Evolutionary conservation across 2,329 filamentous ascomycete genomes (phyloP), one percentile per base, ranked within the genome.

Genomic region (Penicillium sp.): DNA sequence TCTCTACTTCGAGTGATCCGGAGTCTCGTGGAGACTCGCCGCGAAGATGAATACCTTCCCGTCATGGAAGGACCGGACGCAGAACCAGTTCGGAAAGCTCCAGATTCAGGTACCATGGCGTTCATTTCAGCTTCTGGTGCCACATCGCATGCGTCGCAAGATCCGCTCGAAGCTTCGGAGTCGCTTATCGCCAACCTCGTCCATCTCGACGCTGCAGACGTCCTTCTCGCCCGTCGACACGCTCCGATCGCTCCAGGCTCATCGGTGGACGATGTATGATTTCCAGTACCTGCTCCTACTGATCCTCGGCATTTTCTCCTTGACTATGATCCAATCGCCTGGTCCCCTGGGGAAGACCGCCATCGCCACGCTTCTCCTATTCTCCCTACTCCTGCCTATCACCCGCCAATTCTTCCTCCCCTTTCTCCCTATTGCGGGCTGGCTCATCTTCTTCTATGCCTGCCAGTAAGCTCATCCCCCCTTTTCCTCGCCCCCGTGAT

Each of bases 381-480:
- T 81, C 52, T 80, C 89, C 20, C 73, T 94, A 26, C 73, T 91
- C 30, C 78, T 95, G 65, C 91, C 91, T 5, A 77, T 87, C 35
- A 94, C 90, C 3, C 79, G 87, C 50, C 91, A 97, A 65, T 94
- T 96, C 66, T 88, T 95, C 63, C 74, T 95, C 28, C 90, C 91
- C 7, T 89, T 89, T 37, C 74, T 93, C 44, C 84, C 87, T 5
- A 87, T 94, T 50, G 84, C 87, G 65, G 83, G 82, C 16, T 97
- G 90, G 80, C 75, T 96, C 27, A 73, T 96, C 33, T 87, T 94
- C 64, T 96, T 95, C 72, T 95, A 93, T 67, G 83, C 84, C 50
- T 93, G 86, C 75, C 85, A 91, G 88, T 94, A 81, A 74, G 87
- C 79, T 17, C 33, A 47, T 33, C 31, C 27, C 35, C 28, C 33